phyloP scores from a whole-genome alignment of 192 early-diverging fungal genomes.

The Podila horticola region DNA sequence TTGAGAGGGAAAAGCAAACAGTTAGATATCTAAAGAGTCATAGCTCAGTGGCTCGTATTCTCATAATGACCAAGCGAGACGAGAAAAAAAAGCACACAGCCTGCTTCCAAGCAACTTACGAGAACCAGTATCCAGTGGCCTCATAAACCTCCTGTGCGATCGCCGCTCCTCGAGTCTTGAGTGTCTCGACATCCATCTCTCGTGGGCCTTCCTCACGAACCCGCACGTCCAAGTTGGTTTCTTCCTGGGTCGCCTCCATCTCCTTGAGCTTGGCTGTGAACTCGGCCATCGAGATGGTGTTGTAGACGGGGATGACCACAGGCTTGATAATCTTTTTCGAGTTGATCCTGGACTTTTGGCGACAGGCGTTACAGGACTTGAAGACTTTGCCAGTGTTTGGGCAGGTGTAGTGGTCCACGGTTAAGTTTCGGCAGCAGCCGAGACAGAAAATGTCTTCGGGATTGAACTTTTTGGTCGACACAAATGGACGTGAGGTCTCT shows the following conservation, averaged over 20 bases:
- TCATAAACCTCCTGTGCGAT: slow-evolving; percentile 47
- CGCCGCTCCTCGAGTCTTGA: slow-evolving; percentile 32
- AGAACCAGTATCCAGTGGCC: slow-evolving; percentile 53
- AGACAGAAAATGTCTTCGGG: slow-evolving; percentile 48
- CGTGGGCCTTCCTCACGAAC: slow-evolving; percentile 28
- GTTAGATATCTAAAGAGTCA: neutral
- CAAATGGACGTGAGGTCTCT: neutral
- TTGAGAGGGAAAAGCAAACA: neutral
- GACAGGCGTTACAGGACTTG: slow-evolving; percentile 51
- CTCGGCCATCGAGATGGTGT: slow-evolving; percentile 42
- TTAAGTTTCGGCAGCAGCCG: slow-evolving; percentile 45
- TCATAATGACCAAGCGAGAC: neutral
- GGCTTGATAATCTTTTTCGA: slow-evolving; percentile 47
- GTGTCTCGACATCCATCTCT: slow-evolving; percentile 45
- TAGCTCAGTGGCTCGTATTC: no score
- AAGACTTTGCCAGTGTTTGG: slow-evolving; percentile 35
- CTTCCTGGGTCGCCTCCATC: slow-evolving; percentile 32
- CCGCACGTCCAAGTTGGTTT: slow-evolving; percentile 40
- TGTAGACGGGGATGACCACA: slow-evolving; percentile 21
- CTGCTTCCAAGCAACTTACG: slow-evolving; percentile 19
- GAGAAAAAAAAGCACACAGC: neutral
- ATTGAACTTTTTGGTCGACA: slow-evolving; percentile 41
- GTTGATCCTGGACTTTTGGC: slow-evolving; percentile 45
- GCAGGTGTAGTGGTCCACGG: slow-evolving; percentile 41
- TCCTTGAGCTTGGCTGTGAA: slow-evolving; percentile 33